Percentiles rank a stretch among this genome's conserved stretches.
These are phyloP conservation scores for Cornus suecica DNA, from an alignment of 148 eudicot species.

Conservation along the genomic window DNA sequence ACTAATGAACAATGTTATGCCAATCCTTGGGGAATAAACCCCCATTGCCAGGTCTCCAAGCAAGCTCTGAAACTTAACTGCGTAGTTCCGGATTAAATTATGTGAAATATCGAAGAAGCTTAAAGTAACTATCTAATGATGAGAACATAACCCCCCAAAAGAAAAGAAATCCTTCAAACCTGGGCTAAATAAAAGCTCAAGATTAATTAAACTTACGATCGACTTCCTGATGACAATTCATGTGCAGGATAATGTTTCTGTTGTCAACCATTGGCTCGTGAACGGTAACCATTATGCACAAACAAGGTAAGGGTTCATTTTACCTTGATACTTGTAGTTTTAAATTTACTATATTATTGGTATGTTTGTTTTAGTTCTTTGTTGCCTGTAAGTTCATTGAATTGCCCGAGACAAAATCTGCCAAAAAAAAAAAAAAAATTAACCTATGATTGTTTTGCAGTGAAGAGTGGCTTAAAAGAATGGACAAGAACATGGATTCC, in stretches of 20 bases:
- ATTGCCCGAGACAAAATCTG: neutral
- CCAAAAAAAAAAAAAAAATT: neutral
- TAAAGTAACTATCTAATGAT: neutral
- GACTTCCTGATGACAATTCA: conserved; percentile 1
- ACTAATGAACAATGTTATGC: neutral
- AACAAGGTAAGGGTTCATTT: conserved; percentile 55
- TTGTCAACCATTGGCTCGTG: conserved; percentile 92
- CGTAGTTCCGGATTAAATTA: neutral
- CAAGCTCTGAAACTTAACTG: neutral
- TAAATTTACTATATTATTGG: neutral
- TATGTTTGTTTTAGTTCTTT: neutral
- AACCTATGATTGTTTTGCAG: conserved; percentile 36
- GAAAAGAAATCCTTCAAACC: neutral
- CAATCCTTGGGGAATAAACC: neutral
- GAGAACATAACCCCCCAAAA: too few species aligned
- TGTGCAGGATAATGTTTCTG: conserved; percentile 82
- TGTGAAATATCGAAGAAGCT: neutral
- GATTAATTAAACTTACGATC: neutral
- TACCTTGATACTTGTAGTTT: neutral
- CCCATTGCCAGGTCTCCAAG: neutral
- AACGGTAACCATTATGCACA: conserved; percentile 89
- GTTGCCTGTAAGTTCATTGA: neutral
- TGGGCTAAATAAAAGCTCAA: neutral
- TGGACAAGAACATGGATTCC: conserved; percentile 58
- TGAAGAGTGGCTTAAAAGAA: conserved; percentile 89